Conservation (phyloP, 129 eudicot genomes). For the Chrysanthemum makinoi region DNA sequence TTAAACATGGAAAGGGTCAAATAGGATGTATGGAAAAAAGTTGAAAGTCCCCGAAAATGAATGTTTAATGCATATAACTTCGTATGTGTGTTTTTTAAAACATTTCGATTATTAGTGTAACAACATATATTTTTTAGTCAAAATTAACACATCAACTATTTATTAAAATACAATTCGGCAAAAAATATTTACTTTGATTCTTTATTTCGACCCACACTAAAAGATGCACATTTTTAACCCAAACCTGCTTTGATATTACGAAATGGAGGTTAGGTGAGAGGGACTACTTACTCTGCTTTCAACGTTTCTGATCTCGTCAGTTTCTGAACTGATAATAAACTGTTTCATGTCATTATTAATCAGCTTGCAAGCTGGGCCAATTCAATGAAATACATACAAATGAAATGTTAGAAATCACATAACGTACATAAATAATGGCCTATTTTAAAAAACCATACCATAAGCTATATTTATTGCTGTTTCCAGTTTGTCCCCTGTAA, state of each 20-base stretch:
- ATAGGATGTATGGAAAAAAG: not conserved
- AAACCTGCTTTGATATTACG: not conserved
- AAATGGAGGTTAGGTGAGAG: not conserved
- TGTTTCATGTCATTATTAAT: conserved; percentile 88
- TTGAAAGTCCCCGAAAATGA: not conserved
- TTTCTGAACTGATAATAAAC: conserved; percentile 88
- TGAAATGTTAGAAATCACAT: conserved; percentile 11
- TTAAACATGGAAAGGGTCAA: not conserved
- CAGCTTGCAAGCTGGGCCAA: conserved; percentile 82
- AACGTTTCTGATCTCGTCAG: conserved; percentile 84
- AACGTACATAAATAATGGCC: not conserved
- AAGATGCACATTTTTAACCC: too few relatives aligned
- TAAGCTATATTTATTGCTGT: conserved; percentile 99
- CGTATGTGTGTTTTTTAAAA: not conserved
- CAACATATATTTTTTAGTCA: not conserved
- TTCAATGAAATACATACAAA: not conserved
- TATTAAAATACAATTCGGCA: not conserved
- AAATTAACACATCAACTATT: not conserved
- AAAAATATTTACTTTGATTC: not conserved
- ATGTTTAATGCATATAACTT: not conserved
- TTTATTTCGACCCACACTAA: not conserved
- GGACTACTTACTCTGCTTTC: conserved; percentile 62
- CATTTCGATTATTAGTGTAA: not conserved
- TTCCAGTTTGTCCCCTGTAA: conserved; percentile 97
- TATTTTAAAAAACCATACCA: conserved; percentile 37